Evolutionary conservation across 345 rosid genomes (phyloP).

Genomic region (Salix koriyanagi): DNA sequence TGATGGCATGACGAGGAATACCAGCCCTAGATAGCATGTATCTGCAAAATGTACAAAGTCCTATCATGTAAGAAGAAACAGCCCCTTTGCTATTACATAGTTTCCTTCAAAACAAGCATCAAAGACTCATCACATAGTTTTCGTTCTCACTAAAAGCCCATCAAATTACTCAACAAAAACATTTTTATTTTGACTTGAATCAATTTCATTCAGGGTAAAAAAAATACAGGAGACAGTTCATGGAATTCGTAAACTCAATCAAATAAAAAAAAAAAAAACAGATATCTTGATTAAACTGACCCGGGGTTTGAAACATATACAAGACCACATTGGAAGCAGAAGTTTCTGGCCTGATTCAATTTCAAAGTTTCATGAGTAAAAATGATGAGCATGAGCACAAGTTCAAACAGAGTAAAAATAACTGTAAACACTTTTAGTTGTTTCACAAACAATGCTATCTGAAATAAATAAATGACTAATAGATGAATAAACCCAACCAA

Average conservation of each 20-base stretch:
- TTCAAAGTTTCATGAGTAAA: conserved; percentile 1
- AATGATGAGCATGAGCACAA: background rate
- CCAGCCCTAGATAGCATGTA: conserved; percentile 96
- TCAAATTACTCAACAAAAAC: no score
- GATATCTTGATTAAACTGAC: conserved; percentile 36
- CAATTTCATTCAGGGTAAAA: background rate
- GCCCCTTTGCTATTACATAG: no score
- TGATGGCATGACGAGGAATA: conserved; percentile 93
- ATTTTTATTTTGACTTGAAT: background rate
- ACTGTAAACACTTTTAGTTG: no score
- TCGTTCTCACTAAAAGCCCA: no score
- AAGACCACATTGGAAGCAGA: conserved; percentile 81
- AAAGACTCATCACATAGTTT: no score
- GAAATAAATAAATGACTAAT: no score
- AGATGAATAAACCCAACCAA: conserved; percentile 15
- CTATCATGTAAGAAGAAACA: background rate
- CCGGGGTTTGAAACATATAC: conserved; percentile 92
- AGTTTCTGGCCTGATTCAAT: conserved; percentile 84
- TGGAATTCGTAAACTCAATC: no score
- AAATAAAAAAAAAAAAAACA: background rate
- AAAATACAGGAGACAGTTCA: background rate
- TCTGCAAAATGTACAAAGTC: conserved; percentile 39
- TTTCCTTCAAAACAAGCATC: no score
- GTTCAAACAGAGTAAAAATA: background rate
- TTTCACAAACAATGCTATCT: no score